These are phyloP conservation scores for Malassezia cuniculi DNA, from an alignment of 1,284 basidiomycete species.

Conservation along the genomic window DNA sequence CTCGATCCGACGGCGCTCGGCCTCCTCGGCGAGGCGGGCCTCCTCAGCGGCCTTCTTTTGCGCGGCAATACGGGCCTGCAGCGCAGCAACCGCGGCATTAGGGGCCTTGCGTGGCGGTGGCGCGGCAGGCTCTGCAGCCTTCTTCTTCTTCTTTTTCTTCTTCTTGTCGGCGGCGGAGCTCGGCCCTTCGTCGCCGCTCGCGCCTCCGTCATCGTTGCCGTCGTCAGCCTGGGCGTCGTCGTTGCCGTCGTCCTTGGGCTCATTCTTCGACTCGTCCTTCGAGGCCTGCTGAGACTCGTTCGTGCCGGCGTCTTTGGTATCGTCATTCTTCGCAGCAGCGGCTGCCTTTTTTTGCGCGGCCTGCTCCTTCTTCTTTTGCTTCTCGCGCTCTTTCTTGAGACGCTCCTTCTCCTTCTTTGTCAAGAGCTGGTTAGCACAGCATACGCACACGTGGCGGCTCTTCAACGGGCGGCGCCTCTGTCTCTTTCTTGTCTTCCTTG, in stretches of 20 bases:
- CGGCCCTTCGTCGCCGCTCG: conserved; percentile 11
- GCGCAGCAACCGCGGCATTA: conserved; percentile 34
- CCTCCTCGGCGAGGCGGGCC: conserved; percentile 29
- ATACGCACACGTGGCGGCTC: conserved; percentile 11
- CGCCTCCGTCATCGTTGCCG: too few species aligned
- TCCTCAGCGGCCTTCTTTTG: conserved; percentile 43
- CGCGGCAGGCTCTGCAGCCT: conserved; percentile 17
- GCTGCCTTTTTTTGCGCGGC: conserved; percentile 12
- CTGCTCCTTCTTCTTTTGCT: conserved; percentile 23
- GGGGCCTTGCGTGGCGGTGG: conserved; percentile 32
- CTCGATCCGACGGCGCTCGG: conserved; percentile 29
- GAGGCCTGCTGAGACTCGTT: conserved; percentile 2
- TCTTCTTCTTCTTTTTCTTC: conserved; percentile 38
- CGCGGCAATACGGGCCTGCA: conserved; percentile 41
- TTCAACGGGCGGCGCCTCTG: conserved; percentile 1
- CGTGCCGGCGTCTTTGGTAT: neutral
- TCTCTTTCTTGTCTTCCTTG: conserved; percentile 15
- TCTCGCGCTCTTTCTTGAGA: conserved; percentile 43
- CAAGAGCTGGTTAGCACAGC: conserved; percentile 20
- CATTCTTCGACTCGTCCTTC: too few species aligned
- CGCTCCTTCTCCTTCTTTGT: conserved; percentile 45
- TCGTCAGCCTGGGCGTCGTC: conserved; percentile 22
- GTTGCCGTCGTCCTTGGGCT: conserved; percentile 9
- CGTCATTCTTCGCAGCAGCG: conserved; percentile 2
- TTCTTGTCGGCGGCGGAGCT: conserved; percentile 27